Percentiles rank a stretch among this genome's conserved stretches.
Conservation (phyloP, 805 yeast species). For the Debaryomyces prosopidis region DNA sequence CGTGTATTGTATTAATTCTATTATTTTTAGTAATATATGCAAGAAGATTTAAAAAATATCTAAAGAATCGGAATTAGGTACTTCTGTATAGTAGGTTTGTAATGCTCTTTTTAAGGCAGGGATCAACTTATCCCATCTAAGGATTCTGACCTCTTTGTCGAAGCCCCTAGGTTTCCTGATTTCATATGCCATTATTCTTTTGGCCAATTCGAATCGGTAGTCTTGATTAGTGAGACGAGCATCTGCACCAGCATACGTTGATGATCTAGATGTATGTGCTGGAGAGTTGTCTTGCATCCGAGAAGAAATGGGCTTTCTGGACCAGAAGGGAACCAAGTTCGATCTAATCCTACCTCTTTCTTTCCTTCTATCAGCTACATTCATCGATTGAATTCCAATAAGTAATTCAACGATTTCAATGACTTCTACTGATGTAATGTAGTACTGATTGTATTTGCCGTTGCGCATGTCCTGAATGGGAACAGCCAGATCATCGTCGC, state of each 20-base stretch:
- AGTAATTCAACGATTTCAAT: conserved; percentile 63
- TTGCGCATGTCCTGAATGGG: conserved; percentile 4
- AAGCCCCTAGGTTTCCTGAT: conserved; percentile 65
- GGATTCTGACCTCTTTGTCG: conserved; percentile 65
- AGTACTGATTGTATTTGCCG: conserved; percentile 36
- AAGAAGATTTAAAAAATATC: conserved; percentile 1
- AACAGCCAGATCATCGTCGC: conserved; percentile 21
- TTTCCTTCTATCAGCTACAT: conserved; percentile 53
- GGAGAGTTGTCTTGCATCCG: conserved; percentile 28
- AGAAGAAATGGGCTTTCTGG: conserved; percentile 56
- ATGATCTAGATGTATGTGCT: conserved; percentile 6
- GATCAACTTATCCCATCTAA: conserved; percentile 58
- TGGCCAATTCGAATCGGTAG: conserved; percentile 55
- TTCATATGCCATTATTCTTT: conserved; percentile 64
- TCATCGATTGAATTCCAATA: conserved; percentile 49
- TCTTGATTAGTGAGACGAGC: conserved; percentile 25
- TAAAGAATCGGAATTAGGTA: conserved; percentile 35
- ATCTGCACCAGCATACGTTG: conserved; percentile 2
- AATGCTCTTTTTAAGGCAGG: conserved; percentile 65
- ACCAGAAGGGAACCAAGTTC: conserved; percentile 68
- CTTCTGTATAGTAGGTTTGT: conserved; percentile 63
- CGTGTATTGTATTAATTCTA: no score
- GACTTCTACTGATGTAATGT: conserved; percentile 68
- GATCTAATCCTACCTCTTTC: conserved; percentile 69
- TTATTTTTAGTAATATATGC: no score